Conservation (phyloP, 2,329 filamentous ascomycete species). For the Aspergillus fijiensis region DNA sequence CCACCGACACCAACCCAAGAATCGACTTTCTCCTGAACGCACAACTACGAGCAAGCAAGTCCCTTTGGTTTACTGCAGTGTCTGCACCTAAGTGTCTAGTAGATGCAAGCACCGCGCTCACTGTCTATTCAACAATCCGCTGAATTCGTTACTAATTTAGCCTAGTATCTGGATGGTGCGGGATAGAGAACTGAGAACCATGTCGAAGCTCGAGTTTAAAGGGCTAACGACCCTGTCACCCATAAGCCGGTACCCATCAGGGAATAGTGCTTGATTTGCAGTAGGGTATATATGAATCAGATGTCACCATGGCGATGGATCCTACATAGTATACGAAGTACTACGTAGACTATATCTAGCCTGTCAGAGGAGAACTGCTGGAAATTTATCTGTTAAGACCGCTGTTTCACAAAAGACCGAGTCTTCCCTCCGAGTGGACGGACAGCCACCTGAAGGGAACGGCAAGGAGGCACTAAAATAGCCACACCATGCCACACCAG, state of each 20-base stretch:
- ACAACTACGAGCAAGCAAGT: background rate
- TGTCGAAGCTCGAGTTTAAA: background rate
- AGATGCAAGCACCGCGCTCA: background rate
- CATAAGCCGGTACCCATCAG: background rate
- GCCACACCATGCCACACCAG: constrained; percentile 1
- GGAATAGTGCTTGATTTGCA: background rate
- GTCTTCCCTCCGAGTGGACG: background rate
- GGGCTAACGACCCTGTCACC: background rate
- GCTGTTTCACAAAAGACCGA: constrained; percentile 1
- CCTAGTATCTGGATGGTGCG: background rate
- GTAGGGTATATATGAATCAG: background rate
- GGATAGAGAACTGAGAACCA: background rate
- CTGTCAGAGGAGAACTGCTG: background rate
- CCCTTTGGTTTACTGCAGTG: background rate
- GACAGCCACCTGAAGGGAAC: background rate
- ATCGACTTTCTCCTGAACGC: background rate
- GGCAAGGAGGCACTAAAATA: constrained; percentile 1
- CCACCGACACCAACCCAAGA: background rate
- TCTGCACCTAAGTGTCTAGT: background rate
- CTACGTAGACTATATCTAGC: no score
- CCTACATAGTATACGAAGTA: no score
- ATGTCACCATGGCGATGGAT: constrained; percentile 1
- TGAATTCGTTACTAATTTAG: background rate
- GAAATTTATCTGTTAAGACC: background rate
- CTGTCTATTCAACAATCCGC: background rate